Conservation (phyloP, 1,139 yeast genomes). For the Lizanozyma gosingica region DNA sequence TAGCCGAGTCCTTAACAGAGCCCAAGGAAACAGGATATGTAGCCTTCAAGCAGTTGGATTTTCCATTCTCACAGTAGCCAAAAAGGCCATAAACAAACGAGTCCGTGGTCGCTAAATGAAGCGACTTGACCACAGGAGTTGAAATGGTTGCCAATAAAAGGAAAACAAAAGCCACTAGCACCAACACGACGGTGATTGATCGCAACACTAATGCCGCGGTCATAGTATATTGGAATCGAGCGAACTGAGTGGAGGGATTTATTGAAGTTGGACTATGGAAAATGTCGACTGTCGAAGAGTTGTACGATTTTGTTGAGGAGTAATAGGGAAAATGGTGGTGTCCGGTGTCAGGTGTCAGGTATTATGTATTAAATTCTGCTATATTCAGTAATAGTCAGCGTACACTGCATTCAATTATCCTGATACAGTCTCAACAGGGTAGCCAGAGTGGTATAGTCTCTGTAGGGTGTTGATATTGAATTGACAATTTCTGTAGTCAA, state of each 20-base stretch:
- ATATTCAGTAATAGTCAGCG: no score
- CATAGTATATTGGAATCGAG: not conserved
- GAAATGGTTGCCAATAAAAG: constrained; percentile 44
- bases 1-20: constrained; percentile 10
- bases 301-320: no score
- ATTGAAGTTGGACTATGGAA: no score
- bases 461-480: no score
- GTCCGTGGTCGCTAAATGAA: constrained; percentile 27
- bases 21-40: constrained; percentile 26
- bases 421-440: no score
- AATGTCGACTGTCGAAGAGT: no score
- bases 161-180: constrained; percentile 34
- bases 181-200: constrained; percentile 18
- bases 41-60: constrained; percentile 17
- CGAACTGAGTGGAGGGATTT: not conserved
- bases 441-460: no score
- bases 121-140: constrained; percentile 31
- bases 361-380: no score
- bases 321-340: no score
- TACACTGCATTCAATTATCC: no score
- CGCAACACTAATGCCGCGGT: constrained; percentile 12
- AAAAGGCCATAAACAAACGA: constrained; percentile 31
- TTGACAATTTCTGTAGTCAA: no score
- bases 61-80: constrained; percentile 37
- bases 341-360: no score